phyloP scores from a whole-genome alignment of 1,284 basidiomycete genomes.

The Gymnopus androsaceus region DNA sequence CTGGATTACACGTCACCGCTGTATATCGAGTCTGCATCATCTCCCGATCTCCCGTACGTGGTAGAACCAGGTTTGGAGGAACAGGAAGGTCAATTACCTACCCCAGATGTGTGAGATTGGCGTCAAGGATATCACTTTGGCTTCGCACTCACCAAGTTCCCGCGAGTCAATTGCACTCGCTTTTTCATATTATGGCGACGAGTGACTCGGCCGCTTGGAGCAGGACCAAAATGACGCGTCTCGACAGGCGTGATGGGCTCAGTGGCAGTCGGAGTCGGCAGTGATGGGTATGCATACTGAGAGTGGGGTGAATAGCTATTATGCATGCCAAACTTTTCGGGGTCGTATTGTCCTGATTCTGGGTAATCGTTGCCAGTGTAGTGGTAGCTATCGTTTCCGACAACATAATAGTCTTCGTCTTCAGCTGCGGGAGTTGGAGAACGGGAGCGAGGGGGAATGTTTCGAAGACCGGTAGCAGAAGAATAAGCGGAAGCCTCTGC shows the following conservation, averaged over 20 bases:
- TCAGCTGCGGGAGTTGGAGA: slow-evolving; percentile 73
- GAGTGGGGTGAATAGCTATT: slow-evolving; percentile 4
- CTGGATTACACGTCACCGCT: slow-evolving; percentile 91
- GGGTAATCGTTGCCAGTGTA: no score
- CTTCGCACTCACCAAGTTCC: no score
- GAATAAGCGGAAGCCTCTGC: slow-evolving; percentile 59
- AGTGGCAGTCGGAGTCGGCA: slow-evolving; percentile 12
- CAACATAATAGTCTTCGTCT: slow-evolving; percentile 66
- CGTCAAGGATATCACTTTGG: no score
- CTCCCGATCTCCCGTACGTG: slow-evolving; percentile 80
- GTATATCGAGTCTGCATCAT: slow-evolving; percentile 85
- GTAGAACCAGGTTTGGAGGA: slow-evolving; percentile 83
- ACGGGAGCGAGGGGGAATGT: slow-evolving; percentile 59
- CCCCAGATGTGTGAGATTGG: no score
- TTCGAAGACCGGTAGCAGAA: slow-evolving; percentile 56
- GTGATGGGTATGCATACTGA: not conserved
- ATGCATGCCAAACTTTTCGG: slow-evolving; percentile 31
- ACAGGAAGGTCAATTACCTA: slow-evolving; percentile 84
- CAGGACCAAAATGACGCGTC: slow-evolving; percentile 86
- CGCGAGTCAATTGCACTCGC: slow-evolving; percentile 74
- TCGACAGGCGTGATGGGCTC: slow-evolving; percentile 48
- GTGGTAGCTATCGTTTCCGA: slow-evolving; percentile 54
- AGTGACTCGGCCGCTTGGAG: slow-evolving; percentile 75
- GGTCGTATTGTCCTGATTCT: slow-evolving; percentile 29
- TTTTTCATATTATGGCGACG: slow-evolving; percentile 77